A percentile compares a stretch with the other conserved stretches of the same genome.
Conservation (phyloP, 2,329 filamentous ascomycete genomes). For the Epichloe sibirici region DNA sequence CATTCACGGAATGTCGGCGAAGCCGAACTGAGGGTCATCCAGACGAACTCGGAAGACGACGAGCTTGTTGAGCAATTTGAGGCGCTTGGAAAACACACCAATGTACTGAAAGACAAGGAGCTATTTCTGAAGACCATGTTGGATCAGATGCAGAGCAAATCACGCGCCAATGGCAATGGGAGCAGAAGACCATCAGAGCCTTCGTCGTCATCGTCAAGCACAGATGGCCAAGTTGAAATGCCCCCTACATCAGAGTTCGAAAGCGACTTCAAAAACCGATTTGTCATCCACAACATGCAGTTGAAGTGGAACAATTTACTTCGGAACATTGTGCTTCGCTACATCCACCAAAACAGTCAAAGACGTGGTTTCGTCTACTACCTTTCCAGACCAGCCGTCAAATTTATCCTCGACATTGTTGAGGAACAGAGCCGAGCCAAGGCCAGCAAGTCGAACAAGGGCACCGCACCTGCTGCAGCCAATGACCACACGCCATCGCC, state of each 20-base stretch:
- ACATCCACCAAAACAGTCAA: conserved; percentile 95
- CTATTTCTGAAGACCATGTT: conserved; percentile 47
- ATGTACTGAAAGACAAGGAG: conserved; percentile 45
- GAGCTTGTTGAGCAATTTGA: conserved; percentile 48
- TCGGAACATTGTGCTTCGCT: conserved; percentile 90
- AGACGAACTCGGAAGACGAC: conserved; percentile 34
- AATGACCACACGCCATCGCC: conserved; percentile 22
- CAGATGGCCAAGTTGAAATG: conserved; percentile 43
- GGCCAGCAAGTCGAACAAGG: conserved; percentile 18
- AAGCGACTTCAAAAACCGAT: conserved; percentile 95
- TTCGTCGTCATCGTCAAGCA: conserved; percentile 14
- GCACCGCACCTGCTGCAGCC: conserved; percentile 11
- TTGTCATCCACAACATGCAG: conserved; percentile 95
- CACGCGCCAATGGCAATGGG: conserved; percentile 16
- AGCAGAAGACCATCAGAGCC: conserved; percentile 22
- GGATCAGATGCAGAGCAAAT: conserved; percentile 31
- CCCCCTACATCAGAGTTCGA: conserved; percentile 68
- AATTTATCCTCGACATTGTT: conserved; percentile 95
- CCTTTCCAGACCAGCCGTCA: conserved; percentile 86
- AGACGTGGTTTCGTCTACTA: conserved; percentile 95
- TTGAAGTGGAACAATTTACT: conserved; percentile 97
- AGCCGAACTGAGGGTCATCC: conserved; percentile 55
- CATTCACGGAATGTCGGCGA: conserved; percentile 65
- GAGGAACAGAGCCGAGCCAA: conserved; percentile 80
- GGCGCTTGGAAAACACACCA: conserved; percentile 41